Evolutionary conservation across 441 rosid genomes (phyloP).

Genomic region (Biscutella laevigata): DNA sequence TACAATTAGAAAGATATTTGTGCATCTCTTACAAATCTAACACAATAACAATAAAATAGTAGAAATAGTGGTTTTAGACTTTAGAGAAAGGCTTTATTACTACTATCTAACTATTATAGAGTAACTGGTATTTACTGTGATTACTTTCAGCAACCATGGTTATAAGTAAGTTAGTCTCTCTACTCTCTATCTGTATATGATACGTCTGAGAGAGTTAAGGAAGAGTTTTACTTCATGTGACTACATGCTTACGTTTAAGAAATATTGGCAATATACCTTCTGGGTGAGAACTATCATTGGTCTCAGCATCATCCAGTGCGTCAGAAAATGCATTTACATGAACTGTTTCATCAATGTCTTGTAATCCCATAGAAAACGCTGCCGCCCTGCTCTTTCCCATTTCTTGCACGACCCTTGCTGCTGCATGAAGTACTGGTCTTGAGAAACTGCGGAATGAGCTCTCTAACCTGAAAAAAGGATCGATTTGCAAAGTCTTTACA

Average conservation of each 20-base stretch:
- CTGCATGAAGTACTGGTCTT: slow-evolving; percentile 98
- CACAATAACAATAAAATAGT: neutral
- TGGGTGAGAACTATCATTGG: slow-evolving; percentile 72
- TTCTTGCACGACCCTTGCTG: slow-evolving; percentile 98
- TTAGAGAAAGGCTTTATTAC: no score
- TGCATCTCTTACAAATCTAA: slow-evolving; percentile 14
- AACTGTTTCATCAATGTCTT: slow-evolving; percentile 88
- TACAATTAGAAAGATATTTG: slow-evolving; percentile 6
- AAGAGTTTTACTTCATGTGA: neutral
- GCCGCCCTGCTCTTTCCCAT: slow-evolving; percentile 99
- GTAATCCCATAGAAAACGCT: slow-evolving; percentile 89
- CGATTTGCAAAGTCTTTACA: slow-evolving; percentile 9
- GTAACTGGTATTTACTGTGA: no score
- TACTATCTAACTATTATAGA: no score
- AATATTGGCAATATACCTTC: slow-evolving; percentile 41
- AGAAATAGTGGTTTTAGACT: no score
- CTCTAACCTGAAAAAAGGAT: slow-evolving; percentile 65
- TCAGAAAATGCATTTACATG: slow-evolving; percentile 59
- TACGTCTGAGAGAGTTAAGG: no score
- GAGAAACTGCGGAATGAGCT: slow-evolving; percentile 99
- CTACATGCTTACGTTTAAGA: neutral
- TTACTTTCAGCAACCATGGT: no score
- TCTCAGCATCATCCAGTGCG: slow-evolving; percentile 61
- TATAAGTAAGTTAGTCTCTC: no score
- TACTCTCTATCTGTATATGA: no score